Conservation (phyloP, 164 flowering plant genomes). For the Sedum album region DNA sequence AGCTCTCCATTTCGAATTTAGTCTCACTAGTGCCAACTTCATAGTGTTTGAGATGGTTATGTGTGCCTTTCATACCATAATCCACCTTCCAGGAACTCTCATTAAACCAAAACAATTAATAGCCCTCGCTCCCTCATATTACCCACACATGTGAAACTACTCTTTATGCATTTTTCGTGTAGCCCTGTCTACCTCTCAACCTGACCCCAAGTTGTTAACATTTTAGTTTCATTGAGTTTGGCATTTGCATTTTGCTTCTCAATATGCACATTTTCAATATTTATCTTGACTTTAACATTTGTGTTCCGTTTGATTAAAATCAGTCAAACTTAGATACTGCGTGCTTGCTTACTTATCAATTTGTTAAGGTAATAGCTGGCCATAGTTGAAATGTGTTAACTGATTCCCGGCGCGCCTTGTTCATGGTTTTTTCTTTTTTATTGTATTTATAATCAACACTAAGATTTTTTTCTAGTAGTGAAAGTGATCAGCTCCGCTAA, state of each 20-base stretch:
- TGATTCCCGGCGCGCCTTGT: too few species aligned
- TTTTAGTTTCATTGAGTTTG: neutral
- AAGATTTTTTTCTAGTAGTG: too few species aligned
- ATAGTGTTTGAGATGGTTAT: neutral
- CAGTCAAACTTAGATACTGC: neutral
- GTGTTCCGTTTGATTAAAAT: too few species aligned
- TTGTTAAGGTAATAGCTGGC: too few species aligned
- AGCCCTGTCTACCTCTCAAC: neutral
- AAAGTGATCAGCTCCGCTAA: too few species aligned
- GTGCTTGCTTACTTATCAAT: neutral
- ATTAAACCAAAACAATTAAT: neutral
- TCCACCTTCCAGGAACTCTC: constrained; percentile 2
- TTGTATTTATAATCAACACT: too few species aligned
- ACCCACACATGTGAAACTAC: neutral
- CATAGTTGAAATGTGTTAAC: too few species aligned
- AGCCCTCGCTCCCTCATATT: neutral
- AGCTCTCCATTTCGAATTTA: neutral
- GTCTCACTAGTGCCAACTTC: neutral
- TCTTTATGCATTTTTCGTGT: neutral
- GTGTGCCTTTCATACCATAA: neutral
- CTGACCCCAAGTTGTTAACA: neutral
- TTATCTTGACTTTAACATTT: neutral
- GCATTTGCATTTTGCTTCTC: neutral
- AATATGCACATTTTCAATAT: neutral
- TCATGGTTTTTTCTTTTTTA: too few species aligned